phyloP scores from a whole-genome alignment of 768 basidiomycete species.

The Strobilomyces echinocephalus region DNA sequence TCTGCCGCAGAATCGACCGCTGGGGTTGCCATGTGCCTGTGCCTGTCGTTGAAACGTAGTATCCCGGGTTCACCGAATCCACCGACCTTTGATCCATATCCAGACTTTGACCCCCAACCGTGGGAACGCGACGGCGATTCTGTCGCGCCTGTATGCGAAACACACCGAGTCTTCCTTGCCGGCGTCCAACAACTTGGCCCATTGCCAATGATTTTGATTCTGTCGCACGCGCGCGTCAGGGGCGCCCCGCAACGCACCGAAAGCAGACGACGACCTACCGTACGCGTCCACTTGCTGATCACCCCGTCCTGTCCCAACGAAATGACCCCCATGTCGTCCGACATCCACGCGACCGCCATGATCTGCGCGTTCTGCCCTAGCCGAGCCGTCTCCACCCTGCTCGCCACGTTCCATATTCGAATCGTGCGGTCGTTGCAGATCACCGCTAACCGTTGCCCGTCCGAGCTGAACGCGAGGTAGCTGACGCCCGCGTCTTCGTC shows the following conservation, averaged over 20 bases:
- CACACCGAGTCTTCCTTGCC: slow-evolving; percentile 45
- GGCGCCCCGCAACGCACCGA: too few species aligned
- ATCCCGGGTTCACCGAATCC: neutral
- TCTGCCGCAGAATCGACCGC: slow-evolving; percentile 58
- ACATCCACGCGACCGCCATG: slow-evolving; percentile 55
- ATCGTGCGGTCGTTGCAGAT: slow-evolving; percentile 58
- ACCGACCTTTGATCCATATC: slow-evolving; percentile 53
- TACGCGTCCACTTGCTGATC: slow-evolving; percentile 55
- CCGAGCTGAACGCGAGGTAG: slow-evolving; percentile 46
- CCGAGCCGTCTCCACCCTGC: slow-evolving; percentile 48
- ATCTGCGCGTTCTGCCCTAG: slow-evolving; percentile 49
- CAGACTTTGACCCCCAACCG: slow-evolving; percentile 60
- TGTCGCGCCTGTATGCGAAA: slow-evolving; percentile 52
- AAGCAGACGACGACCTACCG: slow-evolving; percentile 37
- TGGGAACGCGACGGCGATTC: slow-evolving; percentile 60
- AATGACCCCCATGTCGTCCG: slow-evolving; percentile 51
- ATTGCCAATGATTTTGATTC: slow-evolving; percentile 52
- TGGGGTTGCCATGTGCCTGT: slow-evolving; percentile 62
- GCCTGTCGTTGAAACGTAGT: slow-evolving; percentile 1
- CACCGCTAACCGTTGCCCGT: slow-evolving; percentile 54
- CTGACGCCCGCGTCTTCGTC: slow-evolving; percentile 45
- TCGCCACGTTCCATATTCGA: slow-evolving; percentile 56
- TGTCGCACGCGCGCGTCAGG: slow-evolving; percentile 13
- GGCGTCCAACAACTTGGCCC: slow-evolving; percentile 50
- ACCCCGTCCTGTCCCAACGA: slow-evolving; percentile 54